phyloP scores from a whole-genome alignment of 148 eudicot species.

The Tetragonia tetragonoides region DNA sequence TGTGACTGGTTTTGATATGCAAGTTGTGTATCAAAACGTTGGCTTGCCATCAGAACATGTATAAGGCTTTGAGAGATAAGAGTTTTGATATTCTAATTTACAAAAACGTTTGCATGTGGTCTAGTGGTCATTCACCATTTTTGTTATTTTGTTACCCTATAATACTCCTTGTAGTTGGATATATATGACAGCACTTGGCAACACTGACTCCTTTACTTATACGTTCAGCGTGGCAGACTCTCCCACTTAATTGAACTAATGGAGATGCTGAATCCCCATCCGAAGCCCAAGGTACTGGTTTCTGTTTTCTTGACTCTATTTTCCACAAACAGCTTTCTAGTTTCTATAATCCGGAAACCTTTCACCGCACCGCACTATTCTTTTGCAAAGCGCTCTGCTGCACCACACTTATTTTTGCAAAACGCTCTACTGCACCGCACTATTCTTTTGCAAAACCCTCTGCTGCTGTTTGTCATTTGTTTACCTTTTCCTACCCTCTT shows the following conservation, averaged over 20 bases:
- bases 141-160: neutral
- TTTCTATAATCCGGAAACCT: no score
- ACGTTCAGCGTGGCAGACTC: slow-evolving; percentile 71
- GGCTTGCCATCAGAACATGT: neutral
- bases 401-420: no score
- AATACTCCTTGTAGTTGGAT: neutral
- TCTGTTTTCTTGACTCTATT: neutral
- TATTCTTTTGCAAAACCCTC: no score
- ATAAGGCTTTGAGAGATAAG: neutral
- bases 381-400: no score
- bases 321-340: neutral
- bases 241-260: slow-evolving; percentile 83
- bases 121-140: neutral
- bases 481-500: no score
- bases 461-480: no score
- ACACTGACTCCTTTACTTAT: slow-evolving; percentile 20
- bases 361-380: no score
- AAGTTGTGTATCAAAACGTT: neutral
- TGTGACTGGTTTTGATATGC: neutral
- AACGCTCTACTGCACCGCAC: no score
- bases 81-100: neutral
- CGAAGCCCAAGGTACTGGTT: slow-evolving; percentile 65
- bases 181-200: neutral
- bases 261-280: slow-evolving; percentile 93
- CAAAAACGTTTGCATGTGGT: neutral